These are phyloP conservation scores for Mariannaea elegans DNA, from an alignment of 2,329 filamentous ascomycete genomes.

Conservation along the genomic window DNA sequence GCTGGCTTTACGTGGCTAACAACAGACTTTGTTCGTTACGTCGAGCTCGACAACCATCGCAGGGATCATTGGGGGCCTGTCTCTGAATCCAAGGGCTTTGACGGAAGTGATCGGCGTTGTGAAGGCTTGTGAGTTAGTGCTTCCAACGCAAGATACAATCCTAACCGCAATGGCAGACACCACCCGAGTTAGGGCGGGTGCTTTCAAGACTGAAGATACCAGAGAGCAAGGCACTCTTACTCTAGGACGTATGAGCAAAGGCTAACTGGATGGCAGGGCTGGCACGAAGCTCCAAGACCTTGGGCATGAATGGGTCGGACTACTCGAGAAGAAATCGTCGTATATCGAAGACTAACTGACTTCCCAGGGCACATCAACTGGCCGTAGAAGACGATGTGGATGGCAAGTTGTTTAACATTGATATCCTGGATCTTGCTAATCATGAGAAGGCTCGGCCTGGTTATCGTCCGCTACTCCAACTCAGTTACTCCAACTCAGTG, in stretches of 20 bases:
- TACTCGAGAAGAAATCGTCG: not conserved
- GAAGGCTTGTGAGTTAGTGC: conserved; percentile 3
- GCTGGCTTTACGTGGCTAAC: not conserved
- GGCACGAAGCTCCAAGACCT: conserved; percentile 1
- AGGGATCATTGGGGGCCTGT: conserved; percentile 12
- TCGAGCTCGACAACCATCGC: not conserved
- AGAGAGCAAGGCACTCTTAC: conserved; percentile 37
- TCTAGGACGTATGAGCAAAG: not conserved
- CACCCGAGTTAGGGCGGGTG: conserved; percentile 67
- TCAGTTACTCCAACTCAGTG: conserved; percentile 12
- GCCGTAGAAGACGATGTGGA: conserved; percentile 18
- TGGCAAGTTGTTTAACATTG: conserved; percentile 7
- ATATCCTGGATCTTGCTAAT: conserved; percentile 4
- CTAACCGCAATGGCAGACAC: conserved; percentile 52
- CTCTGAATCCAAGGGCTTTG: conserved; percentile 2
- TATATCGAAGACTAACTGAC: not conserved
- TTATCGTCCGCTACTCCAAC: conserved; percentile 21
- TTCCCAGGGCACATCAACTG: conserved; percentile 15
- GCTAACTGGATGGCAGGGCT: not conserved
- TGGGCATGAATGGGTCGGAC: not conserved
- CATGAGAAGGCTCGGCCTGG: conserved; percentile 14
- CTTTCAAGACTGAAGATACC: conserved; percentile 68
- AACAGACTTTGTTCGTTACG: not conserved
- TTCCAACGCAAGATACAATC: not conserved
- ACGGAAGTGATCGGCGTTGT: conserved; percentile 10